A percentile compares a stretch with the other conserved stretches of the same genome.
Evolutionary conservation across 176 grass and related monocot species (phyloP).

Genomic region (Pharus latifolius): DNA sequence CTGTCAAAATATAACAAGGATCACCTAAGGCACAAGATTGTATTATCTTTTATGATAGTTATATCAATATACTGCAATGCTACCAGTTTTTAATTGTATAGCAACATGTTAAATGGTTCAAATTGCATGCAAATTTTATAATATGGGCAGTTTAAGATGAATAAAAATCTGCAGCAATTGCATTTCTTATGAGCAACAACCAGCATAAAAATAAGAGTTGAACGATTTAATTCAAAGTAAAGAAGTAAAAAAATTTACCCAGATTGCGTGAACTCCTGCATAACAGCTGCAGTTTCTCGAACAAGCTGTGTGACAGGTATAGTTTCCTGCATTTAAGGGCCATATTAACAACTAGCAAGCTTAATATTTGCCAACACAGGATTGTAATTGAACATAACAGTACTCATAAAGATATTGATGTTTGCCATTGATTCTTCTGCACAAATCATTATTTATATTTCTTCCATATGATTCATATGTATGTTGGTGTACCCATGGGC

Average conservation of each 20-base stretch:
- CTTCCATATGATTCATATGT: too few species aligned
- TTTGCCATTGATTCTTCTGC: background rate
- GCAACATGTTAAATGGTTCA: too few species aligned
- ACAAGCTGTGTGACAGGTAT: slow-evolving; percentile 74
- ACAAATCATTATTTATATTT: background rate
- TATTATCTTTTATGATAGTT: background rate
- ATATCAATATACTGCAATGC: background rate
- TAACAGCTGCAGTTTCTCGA: slow-evolving; percentile 61
- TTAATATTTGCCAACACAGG: background rate
- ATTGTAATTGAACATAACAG: background rate
- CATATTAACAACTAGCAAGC: background rate
- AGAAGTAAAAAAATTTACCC: slow-evolving; percentile 22
- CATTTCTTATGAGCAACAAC: background rate
- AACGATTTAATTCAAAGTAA: too few species aligned
- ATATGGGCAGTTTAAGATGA: background rate
- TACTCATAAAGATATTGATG: background rate
- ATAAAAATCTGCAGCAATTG: background rate
- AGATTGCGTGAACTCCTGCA: slow-evolving; percentile 82
- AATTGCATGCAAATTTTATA: background rate
- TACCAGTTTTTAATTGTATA: too few species aligned
- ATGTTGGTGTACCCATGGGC: too few species aligned
- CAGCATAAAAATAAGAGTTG: too few species aligned
- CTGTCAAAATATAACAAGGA: background rate
- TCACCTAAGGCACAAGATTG: too few species aligned
- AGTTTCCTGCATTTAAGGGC: slow-evolving; percentile 28